Percentiles rank a stretch among this genome's conserved stretches.
phyloP scores from a whole-genome alignment of 176 grass and related monocot species.

The Canna indica region DNA sequence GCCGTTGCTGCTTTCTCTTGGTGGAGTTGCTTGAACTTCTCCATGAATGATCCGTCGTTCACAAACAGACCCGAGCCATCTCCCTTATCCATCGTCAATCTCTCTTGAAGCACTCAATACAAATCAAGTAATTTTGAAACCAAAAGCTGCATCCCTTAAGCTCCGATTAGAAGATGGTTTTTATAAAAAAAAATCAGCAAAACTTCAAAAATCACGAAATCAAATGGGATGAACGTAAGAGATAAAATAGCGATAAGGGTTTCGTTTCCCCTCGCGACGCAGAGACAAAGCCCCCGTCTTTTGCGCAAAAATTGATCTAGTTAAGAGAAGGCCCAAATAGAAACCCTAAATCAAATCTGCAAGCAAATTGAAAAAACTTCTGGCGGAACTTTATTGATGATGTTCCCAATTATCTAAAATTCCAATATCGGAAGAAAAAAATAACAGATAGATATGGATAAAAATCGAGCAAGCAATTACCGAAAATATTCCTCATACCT shows the following conservation, averaged over 20 bases:
- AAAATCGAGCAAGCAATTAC: not conserved
- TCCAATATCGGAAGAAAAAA: not conserved
- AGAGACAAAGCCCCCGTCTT: not conserved
- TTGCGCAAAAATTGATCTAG: not conserved
- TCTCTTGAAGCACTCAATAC: constrained; percentile 10
- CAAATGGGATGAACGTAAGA: not conserved
- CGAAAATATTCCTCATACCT: not conserved
- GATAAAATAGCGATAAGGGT: too few species aligned
- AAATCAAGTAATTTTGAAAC: not conserved
- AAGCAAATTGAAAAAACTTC: not conserved
- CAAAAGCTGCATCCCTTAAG: constrained; percentile 48
- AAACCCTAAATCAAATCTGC: not conserved
- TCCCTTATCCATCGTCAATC: constrained; percentile 30
- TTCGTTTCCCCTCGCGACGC: too few species aligned
- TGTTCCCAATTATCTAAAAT: not conserved
- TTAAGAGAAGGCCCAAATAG: not conserved
- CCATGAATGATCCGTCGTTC: constrained; percentile 98
- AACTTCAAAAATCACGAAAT: not conserved
- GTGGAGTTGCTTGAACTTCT: constrained; percentile 88
- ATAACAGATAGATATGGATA: not conserved
- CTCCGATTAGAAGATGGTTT: constrained; percentile 18
- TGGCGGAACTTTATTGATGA: not conserved
- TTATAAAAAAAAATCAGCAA: not conserved
- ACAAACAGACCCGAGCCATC: constrained; percentile 45
- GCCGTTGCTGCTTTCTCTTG: constrained; percentile 32